These are phyloP conservation scores for Cutaneotrichosporon sp. DNA, from an alignment of 1,284 basidiomycete species.

Conservation along the genomic window DNA sequence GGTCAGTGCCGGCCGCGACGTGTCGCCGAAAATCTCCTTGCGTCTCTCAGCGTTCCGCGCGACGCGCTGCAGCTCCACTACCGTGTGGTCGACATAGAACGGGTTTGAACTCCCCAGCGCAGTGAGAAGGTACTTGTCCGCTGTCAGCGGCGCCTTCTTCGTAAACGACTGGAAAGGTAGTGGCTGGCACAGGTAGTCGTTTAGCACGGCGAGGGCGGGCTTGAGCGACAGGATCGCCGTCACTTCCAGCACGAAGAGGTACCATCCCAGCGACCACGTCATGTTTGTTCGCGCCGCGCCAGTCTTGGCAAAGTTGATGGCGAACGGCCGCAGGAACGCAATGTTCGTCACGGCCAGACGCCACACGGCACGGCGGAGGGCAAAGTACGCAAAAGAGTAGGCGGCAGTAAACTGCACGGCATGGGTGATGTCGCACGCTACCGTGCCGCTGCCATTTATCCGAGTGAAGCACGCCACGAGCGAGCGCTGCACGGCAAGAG, in stretches of 20 bases:
- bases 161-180: conserved; percentile 35
- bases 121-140: conserved; percentile 35
- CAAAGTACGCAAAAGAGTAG: conserved; percentile 20
- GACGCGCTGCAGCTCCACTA: conserved; percentile 41
- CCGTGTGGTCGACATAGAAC: conserved; percentile 39
- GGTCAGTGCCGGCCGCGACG: conserved; percentile 25
- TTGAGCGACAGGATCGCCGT: conserved; percentile 24
- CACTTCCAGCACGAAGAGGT: conserved; percentile 28
- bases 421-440: conserved; percentile 1
- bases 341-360: conserved; percentile 15
- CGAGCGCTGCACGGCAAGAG: conserved; percentile 16
- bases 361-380: conserved; percentile 16
- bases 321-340: conserved; percentile 28
- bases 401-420: conserved; percentile 3
- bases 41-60: conserved; percentile 25
- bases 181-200: conserved; percentile 40
- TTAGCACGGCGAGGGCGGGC: conserved; percentile 27
- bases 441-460: neutral
- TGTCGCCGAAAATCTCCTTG: conserved; percentile 33
- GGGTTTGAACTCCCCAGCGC: conserved; percentile 31
- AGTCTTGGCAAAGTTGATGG: conserved; percentile 36
- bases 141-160: conserved; percentile 29
- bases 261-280: conserved; percentile 22
- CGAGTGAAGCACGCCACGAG: conserved; percentile 7
- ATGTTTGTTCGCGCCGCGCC: conserved; percentile 20